Base-by-base conservation (phyloP, 2,329 filamentous ascomycete genomes). In the Aspergillus aculeatus region DNA sequence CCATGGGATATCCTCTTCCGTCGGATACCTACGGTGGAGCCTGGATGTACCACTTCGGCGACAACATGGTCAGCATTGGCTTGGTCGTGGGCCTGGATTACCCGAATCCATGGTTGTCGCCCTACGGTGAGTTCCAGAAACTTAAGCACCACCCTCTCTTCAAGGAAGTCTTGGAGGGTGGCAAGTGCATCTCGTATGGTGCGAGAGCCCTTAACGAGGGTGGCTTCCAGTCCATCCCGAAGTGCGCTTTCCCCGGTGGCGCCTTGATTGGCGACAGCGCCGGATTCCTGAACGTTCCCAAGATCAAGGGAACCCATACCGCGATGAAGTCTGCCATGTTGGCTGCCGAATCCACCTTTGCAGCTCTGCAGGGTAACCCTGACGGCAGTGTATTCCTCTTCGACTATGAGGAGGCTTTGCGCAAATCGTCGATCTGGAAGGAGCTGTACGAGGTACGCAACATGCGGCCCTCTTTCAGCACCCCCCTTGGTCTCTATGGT, bases 21-120 rank as follows among this genome's bases (percentile, higher is more conserved):
- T 86, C 83, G 68, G 89, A 98, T 73, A 95, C 93, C 9, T 99
- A 99, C 73, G 95, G 95, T 66, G 95, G 95, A 66, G 92, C 91
- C n/a, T 99, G 92, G 88, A 93, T 99, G 91, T 99, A 99, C 73
- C 95, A 99, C 77, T 99, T 98, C 76, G 95, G 93, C 41, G 94
- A 99, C 69, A 99, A 98, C 77, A 85, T 98, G 69, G 94, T 99
- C 61, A 92, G 88, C 66, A 83, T 99, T 58, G 95, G 95, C 24
- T 82, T 98, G 19, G 95, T 99, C 11, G 90, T 96, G 41, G 93
- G 93, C 24, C 84, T 99, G 56, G 95, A 99, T 81, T 99, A 99
- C 75, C 84, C 91, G 47, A 99, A 99, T 77, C 95, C 95, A 0
- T 99, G 94, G 92, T 79, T 98, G 57, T 95, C 93, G 3, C 95